phyloP scores from a whole-genome alignment of 2,329 filamentous ascomycete species.

The Blastomyces emzantsi region DNA sequence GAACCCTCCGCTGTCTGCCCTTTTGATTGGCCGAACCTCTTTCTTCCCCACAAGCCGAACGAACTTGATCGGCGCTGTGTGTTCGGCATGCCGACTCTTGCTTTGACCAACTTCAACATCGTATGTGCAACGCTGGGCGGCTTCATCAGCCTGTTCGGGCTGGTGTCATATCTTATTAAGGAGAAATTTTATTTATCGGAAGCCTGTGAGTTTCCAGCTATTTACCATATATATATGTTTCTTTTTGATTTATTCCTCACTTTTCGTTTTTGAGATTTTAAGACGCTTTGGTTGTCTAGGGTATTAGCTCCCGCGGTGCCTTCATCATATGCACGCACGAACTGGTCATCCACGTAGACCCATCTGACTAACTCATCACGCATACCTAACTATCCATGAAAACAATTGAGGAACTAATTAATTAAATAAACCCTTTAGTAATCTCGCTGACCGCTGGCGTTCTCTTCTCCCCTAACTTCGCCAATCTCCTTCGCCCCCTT shows the following conservation, averaged over 20 bases:
- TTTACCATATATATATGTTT: not conserved
- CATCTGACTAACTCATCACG: too few species aligned
- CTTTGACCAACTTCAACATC: conserved; percentile 72
- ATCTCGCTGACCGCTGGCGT: conserved; percentile 76
- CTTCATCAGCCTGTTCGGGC: conserved; percentile 80
- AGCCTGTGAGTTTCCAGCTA: conserved; percentile 53
- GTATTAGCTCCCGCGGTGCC: too few species aligned
- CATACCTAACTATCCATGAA: not conserved
- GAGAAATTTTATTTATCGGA: conserved; percentile 88
- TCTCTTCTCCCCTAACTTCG: conserved; percentile 65
- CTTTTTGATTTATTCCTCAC: not conserved
- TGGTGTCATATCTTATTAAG: conserved; percentile 83
- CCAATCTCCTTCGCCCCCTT: conserved; percentile 64
- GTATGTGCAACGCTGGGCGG: conserved; percentile 71
- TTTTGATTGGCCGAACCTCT: not conserved
- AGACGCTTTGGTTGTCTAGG: not conserved
- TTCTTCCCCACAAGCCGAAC: not conserved
- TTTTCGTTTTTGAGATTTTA: not conserved
- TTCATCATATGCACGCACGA: too few species aligned
- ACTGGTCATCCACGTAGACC: too few species aligned
- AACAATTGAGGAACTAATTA: not conserved
- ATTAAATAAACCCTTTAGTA: conserved; percentile 42
- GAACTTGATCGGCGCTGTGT: not conserved
- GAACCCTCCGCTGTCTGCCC: not conserved
- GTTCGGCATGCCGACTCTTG: conserved; percentile 51